A percentile compares a stretch with the other conserved stretches of the same genome.
These are phyloP conservation scores for Fusarium secorum DNA, from an alignment of 2,329 filamentous ascomycete species.

Conservation along the genomic window DNA sequence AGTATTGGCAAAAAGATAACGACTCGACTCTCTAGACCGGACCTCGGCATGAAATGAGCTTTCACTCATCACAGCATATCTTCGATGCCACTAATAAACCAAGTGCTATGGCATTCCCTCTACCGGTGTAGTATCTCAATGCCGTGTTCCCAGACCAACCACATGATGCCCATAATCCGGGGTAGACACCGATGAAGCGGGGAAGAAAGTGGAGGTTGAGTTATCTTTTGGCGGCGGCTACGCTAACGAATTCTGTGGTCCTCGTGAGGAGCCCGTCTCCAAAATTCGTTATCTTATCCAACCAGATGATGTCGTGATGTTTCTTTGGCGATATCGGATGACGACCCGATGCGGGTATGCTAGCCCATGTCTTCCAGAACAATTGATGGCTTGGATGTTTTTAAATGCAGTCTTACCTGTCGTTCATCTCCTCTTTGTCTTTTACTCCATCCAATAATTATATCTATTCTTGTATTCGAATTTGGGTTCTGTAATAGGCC, in stretches of 20 bases:
- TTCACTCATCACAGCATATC: rapidly evolving
- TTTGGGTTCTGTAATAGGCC: no score
- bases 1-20: background rate
- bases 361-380: background rate
- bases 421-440: rapidly evolving
- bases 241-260: constrained; percentile 10
- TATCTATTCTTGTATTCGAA: rapidly evolving
- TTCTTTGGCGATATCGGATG: constrained; percentile 9
- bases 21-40: background rate
- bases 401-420: background rate
- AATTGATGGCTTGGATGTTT: background rate
- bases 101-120: rapidly evolving
- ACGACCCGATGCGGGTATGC: constrained; percentile 14
- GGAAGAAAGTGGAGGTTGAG: constrained; percentile 1
- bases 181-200: constrained; percentile 12
- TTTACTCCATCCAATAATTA: rapidly evolving
- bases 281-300: constrained; percentile 3
- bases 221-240: constrained; percentile 11
- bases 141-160: background rate
- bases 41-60: no score
- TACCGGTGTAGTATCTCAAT: background rate
- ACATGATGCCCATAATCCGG: constrained; percentile 8
- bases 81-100: background rate
- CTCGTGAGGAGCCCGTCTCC: background rate
- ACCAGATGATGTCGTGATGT: background rate